phyloP scores from a whole-genome alignment of 345 rosid genomes.

The Moricandia arvensis region DNA sequence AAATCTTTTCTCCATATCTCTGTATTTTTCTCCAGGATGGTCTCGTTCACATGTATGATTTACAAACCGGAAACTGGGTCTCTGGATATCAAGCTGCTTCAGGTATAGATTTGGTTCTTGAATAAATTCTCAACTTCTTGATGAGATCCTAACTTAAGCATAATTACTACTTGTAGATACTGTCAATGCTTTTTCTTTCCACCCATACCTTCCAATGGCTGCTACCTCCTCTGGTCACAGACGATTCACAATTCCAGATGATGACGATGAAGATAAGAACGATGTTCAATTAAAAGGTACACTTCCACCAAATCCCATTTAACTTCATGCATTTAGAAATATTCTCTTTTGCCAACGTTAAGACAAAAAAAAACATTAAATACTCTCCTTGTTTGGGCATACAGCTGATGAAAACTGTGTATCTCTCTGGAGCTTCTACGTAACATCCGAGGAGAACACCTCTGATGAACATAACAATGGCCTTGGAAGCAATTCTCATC shows the following conservation, averaged over 20 bases:
- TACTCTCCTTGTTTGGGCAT: neutral
- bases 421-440: constrained; percentile 77
- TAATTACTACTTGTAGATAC: constrained; percentile 54
- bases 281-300: constrained; percentile 51
- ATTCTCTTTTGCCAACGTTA: neutral
- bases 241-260: constrained; percentile 62
- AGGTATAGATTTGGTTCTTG: constrained; percentile 42
- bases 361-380: too few relatives aligned
- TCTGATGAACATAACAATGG: constrained; percentile 20
- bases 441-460: constrained; percentile 36
- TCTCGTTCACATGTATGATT: constrained; percentile 84
- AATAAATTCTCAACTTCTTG: neutral
- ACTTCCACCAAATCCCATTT: neutral
- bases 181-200: constrained; percentile 79
- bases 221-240: constrained; percentile 94
- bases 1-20: neutral
- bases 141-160: constrained; percentile 4
- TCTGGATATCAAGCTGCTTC: constrained; percentile 90
- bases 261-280: constrained; percentile 42
- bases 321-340: neutral
- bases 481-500: constrained; percentile 1
- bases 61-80: constrained; percentile 86
- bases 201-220: constrained; percentile 90
- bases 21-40: constrained; percentile 59
- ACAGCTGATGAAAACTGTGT: constrained; percentile 67